Conservation (phyloP, 2,329 filamentous ascomycete genomes). For the Thelonectria rubi region DNA sequence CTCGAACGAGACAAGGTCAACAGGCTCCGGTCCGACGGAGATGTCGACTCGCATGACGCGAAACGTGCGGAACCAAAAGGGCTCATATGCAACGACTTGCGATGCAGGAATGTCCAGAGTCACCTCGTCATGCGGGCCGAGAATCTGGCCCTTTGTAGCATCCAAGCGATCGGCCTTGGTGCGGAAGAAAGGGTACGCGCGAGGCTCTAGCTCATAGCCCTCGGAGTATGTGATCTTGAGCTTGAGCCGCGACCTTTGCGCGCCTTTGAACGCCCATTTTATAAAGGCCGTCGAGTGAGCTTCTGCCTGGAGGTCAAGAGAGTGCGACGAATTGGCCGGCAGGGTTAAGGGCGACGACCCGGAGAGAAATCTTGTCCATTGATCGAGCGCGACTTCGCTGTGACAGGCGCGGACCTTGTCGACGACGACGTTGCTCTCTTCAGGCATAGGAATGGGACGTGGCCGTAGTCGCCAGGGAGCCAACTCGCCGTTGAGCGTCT, state of each 20-base stretch:
- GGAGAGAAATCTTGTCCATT: slow-evolving; percentile 15
- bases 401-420: slow-evolving; percentile 4
- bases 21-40: slow-evolving; percentile 6
- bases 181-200: slow-evolving; percentile 28
- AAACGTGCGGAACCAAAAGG: slow-evolving; percentile 36
- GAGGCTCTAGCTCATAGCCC: slow-evolving; percentile 29
- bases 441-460: slow-evolving; percentile 24
- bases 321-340: slow-evolving; percentile 6
- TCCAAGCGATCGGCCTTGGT: slow-evolving; percentile 27
- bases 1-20: slow-evolving; percentile 15
- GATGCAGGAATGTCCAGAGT: slow-evolving; percentile 6
- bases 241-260: slow-evolving; percentile 5
- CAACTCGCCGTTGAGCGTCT: slow-evolving; percentile 27
- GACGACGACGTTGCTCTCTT: slow-evolving; percentile 12
- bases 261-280: slow-evolving; percentile 16
- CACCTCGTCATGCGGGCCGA: slow-evolving; percentile 25
- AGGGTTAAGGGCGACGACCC: slow-evolving; percentile 5
- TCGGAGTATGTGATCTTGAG: slow-evolving; percentile 27
- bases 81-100: slow-evolving; percentile 19
- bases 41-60: slow-evolving; percentile 27
- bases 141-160: slow-evolving; percentile 12
- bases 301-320: slow-evolving; percentile 22
- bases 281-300: slow-evolving; percentile 29
- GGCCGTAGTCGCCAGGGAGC: slow-evolving; percentile 27
- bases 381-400: neutral